Base-by-base conservation (phyloP, 73 alveolate genomes). In the Paraurostyla sp. region DNA sequence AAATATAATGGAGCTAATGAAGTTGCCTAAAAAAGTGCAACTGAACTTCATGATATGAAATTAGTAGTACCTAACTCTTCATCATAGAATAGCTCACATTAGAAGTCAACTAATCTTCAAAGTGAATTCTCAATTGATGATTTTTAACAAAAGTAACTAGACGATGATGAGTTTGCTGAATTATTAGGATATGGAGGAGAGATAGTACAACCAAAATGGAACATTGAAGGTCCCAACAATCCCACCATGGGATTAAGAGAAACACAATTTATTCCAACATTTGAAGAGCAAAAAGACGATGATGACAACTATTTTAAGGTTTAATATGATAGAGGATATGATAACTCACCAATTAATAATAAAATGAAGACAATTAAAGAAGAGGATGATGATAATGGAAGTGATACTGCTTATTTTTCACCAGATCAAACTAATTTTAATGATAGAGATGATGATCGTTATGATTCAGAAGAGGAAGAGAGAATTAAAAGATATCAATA, bases 91-190 rank as follows among this genome's bases (percentile, higher is more conserved):
- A 32, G 23, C 18, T 18, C 18, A 46, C 57, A 13, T 15, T 15
- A 46, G 13, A 46, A n/a, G 52, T 13, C 46, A 62, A 32, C 54
- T 62, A 22, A 62, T 62, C 23, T 15, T 36, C 30, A 43, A 62
- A 62, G 80, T 6, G 54, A 36, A 15, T 62, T 25, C 7, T 36
- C 54, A 62, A 13, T 33, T 7, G 27, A 62, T 27, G 57, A 7
- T 27, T 11, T 69, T 11, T 9, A 40, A 11, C 23, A 60, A 33
- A 60, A 60, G 49, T 23, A 60, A 60, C 7, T 60, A 33, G 78
- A 60, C 25, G 78, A 60, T 60, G 78, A 60, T 60, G 78, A 60
- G 25, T 60, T 60, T 23, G 78, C 78, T 16, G 78, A 60, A 33
- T 60, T 60, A 60, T 23, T 60, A 7, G 32, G 32, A 29, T 45